Base-by-base conservation (phyloP, 176 grass and related monocot genomes). In the Dendrocalamus sinicus region DNA sequence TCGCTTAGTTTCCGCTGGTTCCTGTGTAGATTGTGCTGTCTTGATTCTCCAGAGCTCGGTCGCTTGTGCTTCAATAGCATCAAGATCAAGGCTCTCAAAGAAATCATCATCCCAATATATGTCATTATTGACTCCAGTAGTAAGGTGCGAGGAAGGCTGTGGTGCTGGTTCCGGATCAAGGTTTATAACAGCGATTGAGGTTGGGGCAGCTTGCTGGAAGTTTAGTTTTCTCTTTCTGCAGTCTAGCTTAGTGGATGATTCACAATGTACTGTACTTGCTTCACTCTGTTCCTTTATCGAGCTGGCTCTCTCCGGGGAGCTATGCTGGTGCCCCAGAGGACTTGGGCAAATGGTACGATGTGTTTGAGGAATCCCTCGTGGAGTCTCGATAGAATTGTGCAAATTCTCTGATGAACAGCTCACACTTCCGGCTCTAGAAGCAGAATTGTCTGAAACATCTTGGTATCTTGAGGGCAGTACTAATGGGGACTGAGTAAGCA, bases 211-310 rank as follows among this genome's bases (percentile, higher is more conserved):
- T 67, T 81, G 84, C 70, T 94, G 88, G 82, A 99, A 99, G 79
- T 71, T 94, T 82, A 96, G 66, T 82, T 94, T 99, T 87, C 90
- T 92, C 91, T 99, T 99, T 91, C 94, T 94, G 78, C 84, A 79
- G 62, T 92, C 92, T 23, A 91, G 39, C 85, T 92, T 94, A 59
- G 76, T 92, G 4, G 86, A 87, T 80, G 85, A 91, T 71, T 94
- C 90, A 30, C 86, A 81, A 70, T 83, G 80, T 28, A 60, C 57
- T 37, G 57, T 65, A 72, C 15, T 86, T 37, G 70, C 53, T 80
- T 85, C 80, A 81, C 70, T 67, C 40, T 60, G 58, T 82, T 67
- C 75, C 35, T 80, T 91, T 65, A 73, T 79, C 7, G 66, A 46
- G 84, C 61, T 84, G 30, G 23, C 73, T 67, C 71, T 68, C 63